phyloP scores from a whole-genome alignment of 108 stramenopile genomes.

The Cyclotella baltica region DNA sequence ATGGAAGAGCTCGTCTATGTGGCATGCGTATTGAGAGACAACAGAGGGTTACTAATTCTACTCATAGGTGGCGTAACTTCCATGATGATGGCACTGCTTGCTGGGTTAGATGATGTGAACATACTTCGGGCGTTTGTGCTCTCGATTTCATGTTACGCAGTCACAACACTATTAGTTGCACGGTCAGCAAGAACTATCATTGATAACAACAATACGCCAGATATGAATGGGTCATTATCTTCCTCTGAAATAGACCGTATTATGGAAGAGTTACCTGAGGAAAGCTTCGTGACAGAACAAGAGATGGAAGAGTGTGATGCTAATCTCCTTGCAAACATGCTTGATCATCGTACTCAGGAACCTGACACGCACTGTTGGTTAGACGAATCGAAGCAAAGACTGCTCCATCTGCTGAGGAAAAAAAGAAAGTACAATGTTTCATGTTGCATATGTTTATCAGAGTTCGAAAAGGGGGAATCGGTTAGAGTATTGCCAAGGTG shows the following conservation, averaged over 20 bases:
- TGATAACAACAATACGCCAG: background rate
- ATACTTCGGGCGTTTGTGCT: slow-evolving; percentile 27
- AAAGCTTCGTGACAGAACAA: slow-evolving; percentile 50
- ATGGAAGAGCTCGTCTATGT: slow-evolving; percentile 43
- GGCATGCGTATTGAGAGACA: slow-evolving; percentile 34
- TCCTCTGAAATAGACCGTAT: slow-evolving; percentile 14
- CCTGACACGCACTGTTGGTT: background rate
- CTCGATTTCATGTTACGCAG: slow-evolving; percentile 31
- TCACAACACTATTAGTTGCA: slow-evolving; percentile 45
- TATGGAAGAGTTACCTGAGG: slow-evolving; percentile 51
- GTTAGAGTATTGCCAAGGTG: slow-evolving; percentile 60
- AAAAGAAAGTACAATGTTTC: slow-evolving; percentile 52
- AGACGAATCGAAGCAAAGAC: slow-evolving; percentile 29
- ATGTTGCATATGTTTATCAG: slow-evolving; percentile 63
- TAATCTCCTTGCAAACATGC: slow-evolving; percentile 45
- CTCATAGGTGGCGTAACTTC: slow-evolving; percentile 38
- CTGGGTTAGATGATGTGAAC: slow-evolving; percentile 38
- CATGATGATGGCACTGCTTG: slow-evolving; percentile 40
- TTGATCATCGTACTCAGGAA: slow-evolving; percentile 26
- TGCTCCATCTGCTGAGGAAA: slow-evolving; percentile 31
- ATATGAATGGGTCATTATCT: slow-evolving; percentile 21
- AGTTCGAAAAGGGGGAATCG: slow-evolving; percentile 36
- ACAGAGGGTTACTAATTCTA: slow-evolving; percentile 31
- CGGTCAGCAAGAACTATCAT: slow-evolving; percentile 29
- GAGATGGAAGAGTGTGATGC: slow-evolving; percentile 34